These are phyloP conservation scores for Tillandsia fasciculata DNA, from an alignment of 176 grass and related monocot species.

Conservation along the genomic window DNA sequence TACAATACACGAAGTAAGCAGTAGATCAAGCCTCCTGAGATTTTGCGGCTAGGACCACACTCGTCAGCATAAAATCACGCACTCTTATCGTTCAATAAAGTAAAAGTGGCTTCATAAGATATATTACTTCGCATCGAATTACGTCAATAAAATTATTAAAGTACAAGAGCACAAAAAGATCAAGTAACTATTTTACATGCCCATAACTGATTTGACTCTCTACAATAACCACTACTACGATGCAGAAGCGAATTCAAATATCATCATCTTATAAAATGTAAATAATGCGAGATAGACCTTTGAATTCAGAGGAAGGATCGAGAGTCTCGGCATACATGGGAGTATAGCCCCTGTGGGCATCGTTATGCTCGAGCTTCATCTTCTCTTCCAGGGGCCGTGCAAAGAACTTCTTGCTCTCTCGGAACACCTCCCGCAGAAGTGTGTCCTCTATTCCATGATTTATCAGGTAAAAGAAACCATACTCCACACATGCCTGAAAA, in stretches of 20 bases:
- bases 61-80: too few relatives aligned
- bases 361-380: slow-evolving; percentile 40
- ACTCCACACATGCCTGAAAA: slow-evolving; percentile 65
- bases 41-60: too few relatives aligned
- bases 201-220: too few relatives aligned
- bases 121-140: too few relatives aligned
- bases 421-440: slow-evolving; percentile 31
- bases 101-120: too few relatives aligned
- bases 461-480: slow-evolving; percentile 78
- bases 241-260: not conserved
- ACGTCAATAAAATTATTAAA: too few relatives aligned
- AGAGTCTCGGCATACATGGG: slow-evolving; percentile 58
- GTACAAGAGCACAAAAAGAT: too few relatives aligned
- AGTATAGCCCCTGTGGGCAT: slow-evolving; percentile 56
- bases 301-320: slow-evolving; percentile 42
- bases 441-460: slow-evolving; percentile 48
- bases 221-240: not conserved
- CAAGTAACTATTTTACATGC: too few relatives aligned
- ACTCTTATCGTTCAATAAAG: too few relatives aligned
- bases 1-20: too few relatives aligned
- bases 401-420: slow-evolving; percentile 62
- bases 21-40: too few relatives aligned
- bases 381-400: slow-evolving; percentile 48
- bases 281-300: slow-evolving; percentile 22
- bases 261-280: too few relatives aligned